Evolutionary conservation across 1,284 basidiomycete species (phyloP), one percentile per base, ranked within the genome.

Genomic region (Ustilago tritici): DNA sequence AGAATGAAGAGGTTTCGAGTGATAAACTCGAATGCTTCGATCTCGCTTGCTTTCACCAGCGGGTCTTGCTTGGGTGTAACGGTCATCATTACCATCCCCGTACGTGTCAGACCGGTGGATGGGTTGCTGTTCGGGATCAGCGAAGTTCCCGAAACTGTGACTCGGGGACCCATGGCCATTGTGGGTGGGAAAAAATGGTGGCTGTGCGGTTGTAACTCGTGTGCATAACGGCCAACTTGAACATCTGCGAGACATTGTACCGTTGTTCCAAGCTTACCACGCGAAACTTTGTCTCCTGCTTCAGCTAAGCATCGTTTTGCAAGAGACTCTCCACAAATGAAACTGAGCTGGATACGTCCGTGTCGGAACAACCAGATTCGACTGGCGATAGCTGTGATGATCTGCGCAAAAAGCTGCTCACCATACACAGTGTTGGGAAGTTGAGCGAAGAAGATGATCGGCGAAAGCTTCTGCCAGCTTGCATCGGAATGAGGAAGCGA

Each of bases 401-500:
- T 72, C 69, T 85, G 84, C 0, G 82, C 81, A 56, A 79, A 82
- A 8, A 85, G 77, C 64, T 85, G 84, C 53, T 85, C 84, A 12
- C 82, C 80, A 47, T 85, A 82, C 8, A 85, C 84, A 9, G 81
- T 80, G 56, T 83, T 85, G 34, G 84, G 84, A 4, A 85, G 70
- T 58, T 85, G 83, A 0, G 80, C 80, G 23, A 85, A 57, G 59
- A 84, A 84, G 46, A 84, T 55, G 5, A 85, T 23, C 0, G 82
- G 81, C 19, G 76, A 78, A 14, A 70, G 57, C 55, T 67, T 65
- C 35, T 67, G 64, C 76, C 76, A 78, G 61, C 67, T 70, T 35
- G 61, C 65, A 54, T 76, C 76, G 23, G 62, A 50, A 38, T 65
- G 59, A 34, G 53, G 62, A 5, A 69, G 52, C 2, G 71, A 46